These are phyloP conservation scores for Hericium alpestre DNA, from an alignment of 768 basidiomycete species.

Conservation along the genomic window DNA sequence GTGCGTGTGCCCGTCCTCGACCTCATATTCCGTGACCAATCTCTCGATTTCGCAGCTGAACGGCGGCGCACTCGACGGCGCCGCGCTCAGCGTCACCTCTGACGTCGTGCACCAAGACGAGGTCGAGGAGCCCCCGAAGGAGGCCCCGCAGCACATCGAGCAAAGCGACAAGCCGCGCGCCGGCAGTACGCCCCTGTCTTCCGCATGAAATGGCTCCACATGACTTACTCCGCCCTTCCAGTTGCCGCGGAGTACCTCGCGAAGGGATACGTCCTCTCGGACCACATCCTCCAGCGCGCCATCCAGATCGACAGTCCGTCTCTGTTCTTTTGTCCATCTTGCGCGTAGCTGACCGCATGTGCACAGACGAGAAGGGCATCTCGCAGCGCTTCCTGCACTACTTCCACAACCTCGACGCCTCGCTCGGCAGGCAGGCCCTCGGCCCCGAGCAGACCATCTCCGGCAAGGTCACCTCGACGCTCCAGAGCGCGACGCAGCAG, in stretches of 20 bases:
- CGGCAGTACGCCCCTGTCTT: conserved; percentile 38
- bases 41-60: conserved; percentile 37
- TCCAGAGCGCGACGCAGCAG: conserved; percentile 56
- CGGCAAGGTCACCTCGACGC: conserved; percentile 53
- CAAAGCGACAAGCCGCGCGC: conserved; percentile 90
- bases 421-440: conserved; percentile 56
- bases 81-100: conserved; percentile 59
- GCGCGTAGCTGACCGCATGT: neutral
- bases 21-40: neutral
- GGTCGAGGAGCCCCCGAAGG: conserved; percentile 26
- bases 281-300: conserved; percentile 65
- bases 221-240: conserved; percentile 15
- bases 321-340: neutral
- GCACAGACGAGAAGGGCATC: conserved; percentile 72
- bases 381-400: conserved; percentile 76
- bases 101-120: conserved; percentile 51
- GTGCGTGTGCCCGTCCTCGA: conserved; percentile 21
- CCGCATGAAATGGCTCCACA: too few relatives aligned
- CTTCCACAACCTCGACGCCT: conserved; percentile 60
- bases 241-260: conserved; percentile 94
- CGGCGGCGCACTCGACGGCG: conserved; percentile 68
- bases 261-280: conserved; percentile 74
- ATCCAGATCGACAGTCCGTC: conserved; percentile 66
- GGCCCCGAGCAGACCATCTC: conserved; percentile 79
- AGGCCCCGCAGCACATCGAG: conserved; percentile 37